A percentile compares a stretch with the other conserved stretches of the same genome.
phyloP scores from a whole-genome alignment of 1,284 basidiomycete species.

The Cronartium ribicola region DNA sequence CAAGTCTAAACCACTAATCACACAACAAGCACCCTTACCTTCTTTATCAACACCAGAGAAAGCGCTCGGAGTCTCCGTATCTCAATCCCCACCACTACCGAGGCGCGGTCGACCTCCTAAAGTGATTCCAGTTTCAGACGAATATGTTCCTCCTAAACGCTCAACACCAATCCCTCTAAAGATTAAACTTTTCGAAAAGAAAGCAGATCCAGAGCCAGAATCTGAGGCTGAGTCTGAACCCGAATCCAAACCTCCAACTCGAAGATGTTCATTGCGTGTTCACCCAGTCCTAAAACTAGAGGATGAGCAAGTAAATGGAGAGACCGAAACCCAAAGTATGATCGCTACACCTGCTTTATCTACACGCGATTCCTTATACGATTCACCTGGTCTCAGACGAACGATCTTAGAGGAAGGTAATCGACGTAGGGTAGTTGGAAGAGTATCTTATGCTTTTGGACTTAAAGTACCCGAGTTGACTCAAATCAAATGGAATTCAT shows the following conservation, averaged over 20 bases:
- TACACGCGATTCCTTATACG: conserved; percentile 33
- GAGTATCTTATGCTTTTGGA: conserved; percentile 35
- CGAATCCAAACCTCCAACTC: neutral
- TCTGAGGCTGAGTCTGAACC: too few species aligned
- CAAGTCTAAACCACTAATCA: neutral
- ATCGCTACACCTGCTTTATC: too few species aligned
- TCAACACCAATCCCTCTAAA: too few species aligned
- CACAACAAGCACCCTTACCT: conserved; percentile 10
- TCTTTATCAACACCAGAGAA: neutral
- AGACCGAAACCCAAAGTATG: too few species aligned
- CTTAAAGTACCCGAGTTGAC: conserved; percentile 34
- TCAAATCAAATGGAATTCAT: conserved; percentile 12
- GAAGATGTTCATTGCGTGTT: too few species aligned
- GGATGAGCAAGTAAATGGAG: too few species aligned
- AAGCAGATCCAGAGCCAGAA: too few species aligned
- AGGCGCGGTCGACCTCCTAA: neutral
- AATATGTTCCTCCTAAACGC: neutral
- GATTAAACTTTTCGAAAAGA: too few species aligned
- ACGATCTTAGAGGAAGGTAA: conserved; percentile 24
- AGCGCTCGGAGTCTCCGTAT: neutral
- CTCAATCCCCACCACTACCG: conserved; percentile 12
- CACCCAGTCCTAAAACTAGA: too few species aligned
- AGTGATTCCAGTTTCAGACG: neutral
- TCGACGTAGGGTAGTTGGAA: conserved; percentile 2
- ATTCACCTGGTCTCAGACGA: conserved; percentile 3